A percentile compares a stretch with the other conserved stretches of the same genome.
Conservation (phyloP, 805 yeast species). For the Diddensiella santjacobensis region DNA sequence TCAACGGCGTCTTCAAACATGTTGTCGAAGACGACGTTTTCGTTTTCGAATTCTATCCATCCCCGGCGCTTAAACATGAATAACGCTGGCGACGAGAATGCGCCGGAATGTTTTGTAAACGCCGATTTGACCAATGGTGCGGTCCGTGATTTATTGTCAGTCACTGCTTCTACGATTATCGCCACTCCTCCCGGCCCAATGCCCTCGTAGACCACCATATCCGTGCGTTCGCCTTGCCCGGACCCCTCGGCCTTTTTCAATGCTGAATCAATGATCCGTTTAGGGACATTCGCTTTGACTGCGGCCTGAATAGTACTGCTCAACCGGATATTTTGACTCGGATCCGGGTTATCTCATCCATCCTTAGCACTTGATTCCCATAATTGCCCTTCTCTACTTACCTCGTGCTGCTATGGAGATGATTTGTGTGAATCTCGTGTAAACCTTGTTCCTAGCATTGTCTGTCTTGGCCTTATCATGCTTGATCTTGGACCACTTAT, state of each 20-base stretch:
- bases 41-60: conserved; percentile 47
- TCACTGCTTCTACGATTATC: conserved; percentile 75
- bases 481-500: conserved; percentile 92
- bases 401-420: conserved; percentile 70
- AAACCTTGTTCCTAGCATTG: conserved; percentile 64
- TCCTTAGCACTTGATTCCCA: conserved; percentile 55
- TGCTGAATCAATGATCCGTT: conserved; percentile 83
- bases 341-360: too few relatives aligned
- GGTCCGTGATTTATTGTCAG: conserved; percentile 85
- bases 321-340: conserved; percentile 53
- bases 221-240: conserved; percentile 46
- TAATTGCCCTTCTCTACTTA: conserved; percentile 17
- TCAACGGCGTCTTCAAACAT: conserved; percentile 75
- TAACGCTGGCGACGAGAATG: conserved; percentile 69
- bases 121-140: conserved; percentile 71
- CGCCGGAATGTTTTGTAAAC: conserved; percentile 59
- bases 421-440: conserved; percentile 66
- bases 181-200: conserved; percentile 92
- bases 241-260: conserved; percentile 75
- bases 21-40: conserved; percentile 48
- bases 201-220: conserved; percentile 72
- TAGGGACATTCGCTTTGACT: conserved; percentile 67
- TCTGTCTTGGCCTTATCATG: conserved; percentile 94
- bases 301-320: conserved; percentile 78
- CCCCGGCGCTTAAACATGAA: conserved; percentile 81